Evolutionary conservation across 176 grass and related monocot species (phyloP), one percentile per base, ranked within the genome.

Genomic region (Carex scoparia): DNA sequence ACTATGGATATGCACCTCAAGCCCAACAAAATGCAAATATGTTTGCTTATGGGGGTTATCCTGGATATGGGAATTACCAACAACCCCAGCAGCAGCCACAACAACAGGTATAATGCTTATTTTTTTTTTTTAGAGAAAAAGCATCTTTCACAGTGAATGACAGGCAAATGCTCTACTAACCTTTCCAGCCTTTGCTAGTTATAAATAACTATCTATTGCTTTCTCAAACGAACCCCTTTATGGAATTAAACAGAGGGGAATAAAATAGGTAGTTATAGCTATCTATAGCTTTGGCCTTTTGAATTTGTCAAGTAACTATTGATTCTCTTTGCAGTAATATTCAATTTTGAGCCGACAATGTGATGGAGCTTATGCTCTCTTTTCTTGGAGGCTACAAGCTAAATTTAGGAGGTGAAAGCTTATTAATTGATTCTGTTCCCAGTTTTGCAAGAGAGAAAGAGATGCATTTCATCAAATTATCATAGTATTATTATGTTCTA

Each of bases 21-120:
- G 75, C 61, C 65, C 79, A 64, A 7, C 94, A 97, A 79, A 91
- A 90, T 85, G 85, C 92, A 72, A 94, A 76, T 59, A 56, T 88
- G 86, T 93, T 94, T 91, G 81, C 68, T 30, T 97, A 97, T 84
- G 92, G 90, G 73, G 84, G 86, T 37, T 94, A 97, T 80, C 68
- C 90, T 81, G 94, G 87, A 81, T 92, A 94, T 85, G 87, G 88
- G 53, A 94, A 85, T 73, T 92, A 94, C 46, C 92, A 92, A 49
- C 94, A 87, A 69, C 48, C 84, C 57, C 91, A 91, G 82, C 91
- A 64, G 31, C 94, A 93, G 12, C 91, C 69, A 7, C 80, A 61
- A 2, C 91, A 92, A 80, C 87, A 92, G 93, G 93, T 89, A 75
- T 65, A 81, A 70, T 88, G 0, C 37, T 28, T 55, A 13, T 10